Conservation (phyloP, 1,139 yeast genomes). For the Trichomonascaceae sp. region DNA sequence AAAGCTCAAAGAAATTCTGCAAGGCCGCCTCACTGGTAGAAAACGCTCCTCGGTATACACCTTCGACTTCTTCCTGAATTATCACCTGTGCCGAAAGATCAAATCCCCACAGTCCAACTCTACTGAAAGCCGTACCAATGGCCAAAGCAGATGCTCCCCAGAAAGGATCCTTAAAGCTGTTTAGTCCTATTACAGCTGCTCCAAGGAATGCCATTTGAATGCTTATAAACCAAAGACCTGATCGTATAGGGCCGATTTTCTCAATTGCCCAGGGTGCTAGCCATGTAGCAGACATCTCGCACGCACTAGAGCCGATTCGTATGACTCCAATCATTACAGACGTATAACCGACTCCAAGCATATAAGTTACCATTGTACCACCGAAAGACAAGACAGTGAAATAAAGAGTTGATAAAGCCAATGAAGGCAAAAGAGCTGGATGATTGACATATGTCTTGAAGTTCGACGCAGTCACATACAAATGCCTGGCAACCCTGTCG, state of each 20-base stretch:
- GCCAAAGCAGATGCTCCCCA: slow-evolving; percentile 14
- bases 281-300: slow-evolving; percentile 31
- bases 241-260: slow-evolving; percentile 26
- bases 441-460: slow-evolving; percentile 32
- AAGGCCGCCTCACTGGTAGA: slow-evolving; percentile 35
- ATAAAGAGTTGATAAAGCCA: slow-evolving; percentile 32
- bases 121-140: slow-evolving; percentile 31
- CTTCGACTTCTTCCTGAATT: slow-evolving; percentile 30
- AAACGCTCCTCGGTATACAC: slow-evolving; percentile 30
- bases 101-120: slow-evolving; percentile 39
- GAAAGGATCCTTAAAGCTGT: slow-evolving; percentile 8
- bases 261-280: slow-evolving; percentile 27
- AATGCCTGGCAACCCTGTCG: neutral
- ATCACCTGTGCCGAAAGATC: slow-evolving; percentile 33
- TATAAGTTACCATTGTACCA: slow-evolving; percentile 31
- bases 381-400: slow-evolving; percentile 36
- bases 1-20: slow-evolving; percentile 32
- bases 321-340: slow-evolving; percentile 30
- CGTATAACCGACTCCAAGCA: slow-evolving; percentile 27
- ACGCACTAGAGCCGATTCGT: slow-evolving; percentile 27
- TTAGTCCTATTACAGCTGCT: slow-evolving; percentile 10
- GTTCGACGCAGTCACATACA: neutral
- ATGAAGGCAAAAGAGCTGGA: slow-evolving; percentile 45
- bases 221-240: slow-evolving; percentile 30
- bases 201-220: slow-evolving; percentile 21